Base-by-base conservation (phyloP, 2,329 filamentous ascomycete genomes). In the Beauveria varroae region DNA sequence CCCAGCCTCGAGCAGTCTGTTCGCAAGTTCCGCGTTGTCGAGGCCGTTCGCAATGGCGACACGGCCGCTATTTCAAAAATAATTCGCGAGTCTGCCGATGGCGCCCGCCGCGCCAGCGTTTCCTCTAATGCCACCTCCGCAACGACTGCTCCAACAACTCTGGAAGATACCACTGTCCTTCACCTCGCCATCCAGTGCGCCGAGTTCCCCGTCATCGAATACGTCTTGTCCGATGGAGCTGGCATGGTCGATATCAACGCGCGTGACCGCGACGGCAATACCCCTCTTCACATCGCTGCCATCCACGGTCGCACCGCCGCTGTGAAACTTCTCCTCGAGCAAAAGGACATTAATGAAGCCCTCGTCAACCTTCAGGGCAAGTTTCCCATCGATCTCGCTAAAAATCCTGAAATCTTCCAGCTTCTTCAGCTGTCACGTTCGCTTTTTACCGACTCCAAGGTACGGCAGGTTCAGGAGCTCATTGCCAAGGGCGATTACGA, bases 121-220 rank as follows among this genome's bases (percentile, higher is more conserved):
- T 83, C 83, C 67, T 81, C 83, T 65, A 66, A 82, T 66, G 74
- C 78, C 63, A 72, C 77, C 64, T 68, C 73, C 64, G 69, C 74
- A 63, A 68, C 73, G 66, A 74, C 72, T 65, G 69, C 79, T 61
- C 72, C 73, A 66, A 74, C 72, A 66, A 68, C 79, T 62, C 72
- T 92, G 30, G 89, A 93, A 63, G 93, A 96, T 60, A 97, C 93
- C 1, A 95, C 91, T 2, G 88, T 98, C 47, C 81, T 99, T 43
- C 93, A 99, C 73, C 81, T 99, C 46, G 93, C 95, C 28, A 91
- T 98, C 50, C 95, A 99, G 75, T 98, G 93, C 75, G 93, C 95
- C 55, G 95, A 98, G 72, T 83, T 89, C 54, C 87, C 91, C 22
- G 92, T 99, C 30, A 89, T 99, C 59, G 93, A 99, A 72, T 97